Evolutionary conservation across 78 protist genomes (phyloP), one percentile per base, ranked within the genome.

Genomic region (Dictyostelium brefeldianum): DNA sequence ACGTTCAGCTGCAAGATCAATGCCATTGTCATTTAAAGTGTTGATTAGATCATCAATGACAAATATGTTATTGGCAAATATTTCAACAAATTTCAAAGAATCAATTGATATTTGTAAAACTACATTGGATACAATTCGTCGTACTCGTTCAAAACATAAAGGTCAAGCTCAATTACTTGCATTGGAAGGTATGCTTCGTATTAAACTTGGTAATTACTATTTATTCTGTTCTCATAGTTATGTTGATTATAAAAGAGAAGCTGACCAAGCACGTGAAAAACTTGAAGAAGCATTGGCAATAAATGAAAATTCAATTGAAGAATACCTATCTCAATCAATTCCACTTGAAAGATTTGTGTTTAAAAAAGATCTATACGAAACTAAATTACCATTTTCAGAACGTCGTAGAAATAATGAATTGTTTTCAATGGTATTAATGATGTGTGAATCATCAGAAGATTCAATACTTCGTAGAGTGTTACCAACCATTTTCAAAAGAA

Each of bases 21-120:
- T 84, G 83, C 92, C 92, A 56, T 46, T 65, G 25, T 84, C 57
- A 48, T 71, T 56, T 27, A 87, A 77, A 36, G 43, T 87, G 3
- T 59, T 62, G 2, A 2, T 59, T 27, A 74, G 67, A 29, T 81
- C 57, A 20, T 64, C 93, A 10, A 20, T 36, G 17, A 10, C 75
- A 54, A 75, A 59, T 46, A 8, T 85, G 15, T 18, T 85, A 18
- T 29, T 48, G 10, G 78, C 92, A 9, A 85, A 71, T 20, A 31
- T 54, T 54, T 41, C 78, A 10, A 54, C n/a, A 8, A 46, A 75
- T n/a, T 22, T 85, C 15, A 29, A 31, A 18, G 81, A 51, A 9
- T 48, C 71, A 3, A 54, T 48, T n/a, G 43, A 54, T 6, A 22
- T 71, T 8, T 15, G 78, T 20, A 71, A 36, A 5, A 56, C n/a